These are phyloP conservation scores for Ochromonas danica DNA, from an alignment of 108 stramenopile species.

Conservation along the genomic window DNA sequence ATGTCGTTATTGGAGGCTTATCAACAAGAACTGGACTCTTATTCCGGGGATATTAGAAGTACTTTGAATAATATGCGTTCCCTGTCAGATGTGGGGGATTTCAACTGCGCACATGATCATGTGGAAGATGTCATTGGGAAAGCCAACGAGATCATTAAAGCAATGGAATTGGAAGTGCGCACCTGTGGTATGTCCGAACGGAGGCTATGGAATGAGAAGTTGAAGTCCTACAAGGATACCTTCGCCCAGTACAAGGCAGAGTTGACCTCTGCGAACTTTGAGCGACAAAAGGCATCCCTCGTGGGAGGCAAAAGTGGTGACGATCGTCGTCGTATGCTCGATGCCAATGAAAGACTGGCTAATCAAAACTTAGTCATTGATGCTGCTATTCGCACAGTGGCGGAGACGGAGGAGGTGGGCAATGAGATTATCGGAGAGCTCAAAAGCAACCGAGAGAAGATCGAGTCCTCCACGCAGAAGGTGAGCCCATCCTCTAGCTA, in stretches of 20 bases:
- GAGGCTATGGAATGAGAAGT: background rate
- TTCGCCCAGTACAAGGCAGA: background rate
- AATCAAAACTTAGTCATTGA: background rate
- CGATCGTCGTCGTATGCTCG: background rate
- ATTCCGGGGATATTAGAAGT: too few relatives aligned
- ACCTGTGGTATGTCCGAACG: too few relatives aligned
- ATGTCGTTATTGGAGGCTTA: too few relatives aligned
- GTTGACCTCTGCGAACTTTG: background rate
- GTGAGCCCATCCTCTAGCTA: too few relatives aligned
- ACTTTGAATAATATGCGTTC: too few relatives aligned
- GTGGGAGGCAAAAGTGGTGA: background rate
- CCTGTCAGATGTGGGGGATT: too few relatives aligned
- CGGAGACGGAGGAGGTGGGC: conserved; percentile 9
- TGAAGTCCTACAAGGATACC: background rate
- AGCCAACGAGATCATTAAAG: too few relatives aligned
- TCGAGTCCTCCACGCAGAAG: background rate
- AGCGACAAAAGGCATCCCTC: background rate
- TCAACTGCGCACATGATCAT: too few relatives aligned
- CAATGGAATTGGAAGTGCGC: too few relatives aligned
- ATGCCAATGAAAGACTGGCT: background rate
- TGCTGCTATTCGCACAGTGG: background rate
- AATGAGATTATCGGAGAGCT: background rate
- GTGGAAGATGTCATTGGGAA: too few relatives aligned
- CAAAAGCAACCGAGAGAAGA: conserved; percentile 14
- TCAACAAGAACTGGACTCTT: too few relatives aligned